Base-by-base conservation (phyloP, 495 filamentous ascomycete species). In the Hypomontagnella monticulosa region DNA sequence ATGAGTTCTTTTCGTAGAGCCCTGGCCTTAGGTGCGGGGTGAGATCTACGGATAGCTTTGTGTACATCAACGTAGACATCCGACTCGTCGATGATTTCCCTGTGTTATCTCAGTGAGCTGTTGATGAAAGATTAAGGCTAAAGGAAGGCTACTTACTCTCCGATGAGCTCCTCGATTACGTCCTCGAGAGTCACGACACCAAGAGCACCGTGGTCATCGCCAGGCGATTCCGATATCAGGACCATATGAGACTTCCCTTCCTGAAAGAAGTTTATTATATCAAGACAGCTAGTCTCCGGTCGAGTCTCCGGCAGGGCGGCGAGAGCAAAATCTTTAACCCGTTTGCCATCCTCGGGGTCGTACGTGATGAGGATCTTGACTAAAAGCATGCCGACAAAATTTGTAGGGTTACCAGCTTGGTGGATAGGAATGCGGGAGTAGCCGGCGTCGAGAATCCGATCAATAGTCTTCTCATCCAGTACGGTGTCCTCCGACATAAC, bases 181-280 rank as follows among this genome's bases (percentile, higher is more conserved):
- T 99, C 95, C 76, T 99, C 95, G 2, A 99, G 79, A 0, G 95
- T 99, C 9, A 98, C 91, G 1, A 99, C 95, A 18, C 95, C 95
- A 12, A 97, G 79, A 1, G 93, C 92, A 36, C 95, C 95, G 60
- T 90, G 87, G 70, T 96, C 88, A 62, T 96, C 89, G 10, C 95
- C 93, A 1, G 95, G 95, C 58, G 82, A 88, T 66, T 96, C 91
- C 5, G 93, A 97, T 8, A 97, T 93, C 20, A 99, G 83, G 8
- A 98, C 94, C 96, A 99, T 98, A 76, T 99, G 95, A 8, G 93
- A 96, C 74, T 98, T 98, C 51, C 95, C 95, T 78, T 99, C 94
- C 74, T 99, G 95, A 79, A 99, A 99, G 78, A 97, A 99, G 79
- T 99, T 99, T 74, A 99, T 89, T 65, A 98, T 99, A 73, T 99